Evolutionary conservation across 1,284 basidiomycete species (phyloP), one percentile per base, ranked within the genome.

Genomic region (Xerocomus nothofagi): DNA sequence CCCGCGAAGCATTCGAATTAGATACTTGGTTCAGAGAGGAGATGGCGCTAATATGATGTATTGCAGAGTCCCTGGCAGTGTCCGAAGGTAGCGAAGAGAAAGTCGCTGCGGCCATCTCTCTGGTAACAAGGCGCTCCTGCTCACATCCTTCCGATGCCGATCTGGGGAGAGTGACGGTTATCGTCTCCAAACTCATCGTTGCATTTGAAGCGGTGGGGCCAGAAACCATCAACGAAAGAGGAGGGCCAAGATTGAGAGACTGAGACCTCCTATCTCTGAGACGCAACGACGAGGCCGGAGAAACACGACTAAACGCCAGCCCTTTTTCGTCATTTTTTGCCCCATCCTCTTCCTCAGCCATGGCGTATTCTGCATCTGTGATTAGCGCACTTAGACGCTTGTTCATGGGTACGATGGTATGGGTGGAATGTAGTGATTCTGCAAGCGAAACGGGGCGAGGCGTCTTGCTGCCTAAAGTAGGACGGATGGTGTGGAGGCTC

Each of bases 361-460:
- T 74, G 30, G 67, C 70, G 62, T 82, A 84, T 51, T 86, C 83
- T 18, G 79, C 74, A 57, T 87, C 86, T 6, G 76, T 78, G 43
- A 86, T 71, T 30, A 88, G 71, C 4, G 84, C 80, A 62, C 87
- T 89, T 39, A 84, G 67, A 20, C 87, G 77, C 63, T 79, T 83
- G 63, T 77, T 80, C 21, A 73, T 70, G 10, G 83, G 74, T 3
- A 86, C 79, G 47, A 88, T 71, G 18, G 86, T 88, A 59, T 83
- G 76, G 11, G 74, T 82, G 7, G 85, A 88, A 45, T 86, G 84
- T 47, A 87, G 70, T 0, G 84, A 86, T 50, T 87, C 86, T 6
- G 84, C 85, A 67, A 84, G 79, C 8, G 87, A 89, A 23, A 85
- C 84, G 5, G 87, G 86, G 15, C 86, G 75, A 26, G 86, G 82